Base-by-base conservation (phyloP, 192 early-diverging fungal genomes). In the Coemansia javaensis region DNA sequence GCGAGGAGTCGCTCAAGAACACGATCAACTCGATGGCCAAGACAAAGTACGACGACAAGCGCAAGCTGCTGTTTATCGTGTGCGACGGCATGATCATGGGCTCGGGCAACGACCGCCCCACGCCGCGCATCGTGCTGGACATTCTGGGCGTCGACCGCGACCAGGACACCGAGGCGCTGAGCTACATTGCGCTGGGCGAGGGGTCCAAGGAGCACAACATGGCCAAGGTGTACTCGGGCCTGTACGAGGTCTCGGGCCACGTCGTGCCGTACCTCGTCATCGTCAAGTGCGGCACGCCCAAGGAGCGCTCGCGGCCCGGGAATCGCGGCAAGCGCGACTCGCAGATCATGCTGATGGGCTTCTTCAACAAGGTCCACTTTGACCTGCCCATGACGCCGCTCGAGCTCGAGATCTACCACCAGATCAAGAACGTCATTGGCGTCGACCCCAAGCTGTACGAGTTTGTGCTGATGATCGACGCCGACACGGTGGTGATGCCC, bases 321-420 rank as follows among this genome's bases (percentile, higher is more conserved):
- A 98, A 98, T 63, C 79, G 94, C 44, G 95, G n/a, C n/a, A n/a
- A n/a, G 95, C 90, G 95, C 38, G 95, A 98, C 74, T 98, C 95
- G 43, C 95, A 98, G 65, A 84, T 98, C 77, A 82, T 98, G 30
- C 77, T 95, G 61, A 98, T 98, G 95, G 77, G 83, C 17, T 98
- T 95, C 81, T 78, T 98, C 59, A 92, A 91, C 59, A 85, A 92
- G 55, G 91, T 98, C 5, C 92, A 96, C 66, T 95, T 90, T 65
- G 86, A 94, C 52, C 77, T 82, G 46, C 78, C 88, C 15, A 96
- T 98, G 93, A 84, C 85, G 21, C 91, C 93, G 10, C 77, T 98
- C 50, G 93, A 98, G 65, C 82, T 98, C 27, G 93, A 98, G 63
- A 83, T 98, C 39, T 95, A 89, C 79, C 92, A 96, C 76, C 93